Evolutionary conservation across 192 early-diverging fungal genomes (phyloP), one percentile per base, ranked within the genome.

Genomic region (Rhizoclosmatium globosum): DNA sequence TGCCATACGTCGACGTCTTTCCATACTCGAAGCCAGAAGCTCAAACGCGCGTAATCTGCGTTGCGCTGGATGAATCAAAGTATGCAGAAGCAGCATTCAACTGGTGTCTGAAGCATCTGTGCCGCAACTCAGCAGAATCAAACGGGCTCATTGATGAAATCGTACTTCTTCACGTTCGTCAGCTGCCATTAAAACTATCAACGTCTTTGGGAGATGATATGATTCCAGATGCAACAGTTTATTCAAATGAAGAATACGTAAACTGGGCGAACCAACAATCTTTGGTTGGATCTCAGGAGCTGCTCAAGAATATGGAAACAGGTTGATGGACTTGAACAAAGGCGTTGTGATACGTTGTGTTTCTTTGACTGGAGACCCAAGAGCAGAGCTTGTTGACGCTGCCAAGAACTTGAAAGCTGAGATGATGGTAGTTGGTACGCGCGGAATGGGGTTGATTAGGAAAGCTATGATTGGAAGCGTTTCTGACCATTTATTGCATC

Each of bases 271-370:
- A 47, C 43, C 11, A 41, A 38, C 39, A 69, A 38, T 17, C 13
- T 9, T 45, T 38, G 42, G 15, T 47, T n/a, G 68, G 19, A 38
- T 69, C 68, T 15, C 45, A 47, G 3, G 38, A 44, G 15, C 4
- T 69, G 47, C 31, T 69, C 45, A 69, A 69, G 38, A 19, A 69
- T 64, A 64, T 64, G 62, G 17, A 9, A 31, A 64, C 9, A n/a
- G 23, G n/a, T 64, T 64, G 62, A 64, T 31, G 62, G 39, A 64
- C 11, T 13, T 9, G n/a, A 13, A 41, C 9, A 41, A 41, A 11
- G n/a, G 21, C 17, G 62, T 64, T 13, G 62, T 41, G 38, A 44
- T 68, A 0, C 67, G 67, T 44, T 31, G 42, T 0, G 1, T 68
- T 17, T 31, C 45, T 31, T 47, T 68, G 42, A 11, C 11, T 1